phyloP scores from a whole-genome alignment of 129 eudicot species.

The Pseudognaphalium luteoalbum region DNA sequence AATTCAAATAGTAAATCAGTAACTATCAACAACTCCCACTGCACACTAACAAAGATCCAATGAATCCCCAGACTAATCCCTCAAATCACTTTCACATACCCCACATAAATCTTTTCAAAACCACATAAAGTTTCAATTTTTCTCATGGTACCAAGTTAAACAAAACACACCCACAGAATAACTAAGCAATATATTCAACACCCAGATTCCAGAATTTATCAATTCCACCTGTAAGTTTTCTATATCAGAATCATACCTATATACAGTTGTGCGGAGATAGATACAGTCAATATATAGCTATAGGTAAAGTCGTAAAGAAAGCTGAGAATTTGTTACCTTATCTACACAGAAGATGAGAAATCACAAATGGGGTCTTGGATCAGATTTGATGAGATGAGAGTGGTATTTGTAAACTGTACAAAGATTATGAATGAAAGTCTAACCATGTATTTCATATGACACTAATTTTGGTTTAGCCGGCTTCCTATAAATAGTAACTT shows the following conservation, averaged over 20 bases:
- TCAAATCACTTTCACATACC: conserved; percentile 36
- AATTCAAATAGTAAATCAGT: conserved; percentile 15
- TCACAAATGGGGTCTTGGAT: conserved; percentile 9
- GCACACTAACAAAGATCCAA: conserved; percentile 19
- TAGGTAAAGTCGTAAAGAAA: neutral
- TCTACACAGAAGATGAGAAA: conserved; percentile 10
- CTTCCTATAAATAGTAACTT: neutral
- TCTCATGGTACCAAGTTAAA: conserved; percentile 15
- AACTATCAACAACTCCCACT: conserved; percentile 13
- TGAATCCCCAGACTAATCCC: conserved; percentile 8
- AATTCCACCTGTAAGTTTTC: neutral
- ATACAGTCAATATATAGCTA: neutral
- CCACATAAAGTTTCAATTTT: conserved; percentile 23
- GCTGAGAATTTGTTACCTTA: conserved; percentile 21
- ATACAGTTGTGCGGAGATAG: neutral
- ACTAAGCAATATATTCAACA: conserved; percentile 18
- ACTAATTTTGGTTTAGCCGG: neutral
- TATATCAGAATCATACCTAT: neutral
- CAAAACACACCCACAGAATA: conserved; percentile 37
- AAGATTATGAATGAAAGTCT: conserved; percentile 9
- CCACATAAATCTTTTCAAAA: conserved; percentile 25
- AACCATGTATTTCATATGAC: conserved; percentile 9
- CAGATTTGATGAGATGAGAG: conserved; percentile 15
- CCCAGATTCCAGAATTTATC: conserved; percentile 7
- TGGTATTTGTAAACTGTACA: conserved; percentile 7